Evolutionary conservation across 2,329 filamentous ascomycete species (phyloP).

Genomic region (Elsinoe necatrix): DNA sequence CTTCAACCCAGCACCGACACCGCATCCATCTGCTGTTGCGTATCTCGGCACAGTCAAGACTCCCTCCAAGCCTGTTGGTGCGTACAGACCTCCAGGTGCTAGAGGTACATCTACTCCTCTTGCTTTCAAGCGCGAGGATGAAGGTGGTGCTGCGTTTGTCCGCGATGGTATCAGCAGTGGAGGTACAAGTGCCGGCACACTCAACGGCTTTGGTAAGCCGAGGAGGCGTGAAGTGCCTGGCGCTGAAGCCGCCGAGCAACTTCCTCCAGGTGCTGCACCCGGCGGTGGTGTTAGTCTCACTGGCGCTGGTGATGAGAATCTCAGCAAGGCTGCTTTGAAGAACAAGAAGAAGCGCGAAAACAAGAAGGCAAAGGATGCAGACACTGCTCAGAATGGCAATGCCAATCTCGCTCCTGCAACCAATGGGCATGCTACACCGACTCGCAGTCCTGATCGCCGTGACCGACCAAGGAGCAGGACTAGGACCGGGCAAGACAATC

Average conservation of each 20-base stretch:
- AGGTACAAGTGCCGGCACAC: constrained; percentile 39
- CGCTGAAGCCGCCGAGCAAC: constrained; percentile 60
- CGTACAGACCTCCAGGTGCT: constrained; percentile 89
- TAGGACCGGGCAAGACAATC: constrained; percentile 24
- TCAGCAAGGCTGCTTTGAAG: constrained; percentile 80
- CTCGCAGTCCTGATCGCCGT: constrained; percentile 20
- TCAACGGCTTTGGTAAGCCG: constrained; percentile 72
- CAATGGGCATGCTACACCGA: constrained; percentile 32
- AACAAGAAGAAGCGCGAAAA: constrained; percentile 98
- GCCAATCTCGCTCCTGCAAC: constrained; percentile 38
- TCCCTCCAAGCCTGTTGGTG: constrained; percentile 92
- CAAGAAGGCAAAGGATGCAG: constrained; percentile 79
- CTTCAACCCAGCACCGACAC: constrained; percentile 61
- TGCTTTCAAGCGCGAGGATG: constrained; percentile 95
- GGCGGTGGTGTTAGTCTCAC: constrained; percentile 59
- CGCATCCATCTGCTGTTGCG: constrained; percentile 72
- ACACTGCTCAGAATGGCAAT: constrained; percentile 45
- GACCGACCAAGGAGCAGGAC: constrained; percentile 28
- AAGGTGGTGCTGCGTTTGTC: constrained; percentile 82
- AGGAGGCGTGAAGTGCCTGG: constrained; percentile 76
- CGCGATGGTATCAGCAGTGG: constrained; percentile 65
- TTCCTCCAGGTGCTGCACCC: constrained; percentile 61
- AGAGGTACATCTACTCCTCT: constrained; percentile 81
- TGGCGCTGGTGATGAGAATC: constrained; percentile 57
- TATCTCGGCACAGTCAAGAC: constrained; percentile 85